A percentile compares a stretch with the other conserved stretches of the same genome.
Evolutionary conservation across 768 basidiomycete species (phyloP).

Genomic region (Pisolithus tinctorius): DNA sequence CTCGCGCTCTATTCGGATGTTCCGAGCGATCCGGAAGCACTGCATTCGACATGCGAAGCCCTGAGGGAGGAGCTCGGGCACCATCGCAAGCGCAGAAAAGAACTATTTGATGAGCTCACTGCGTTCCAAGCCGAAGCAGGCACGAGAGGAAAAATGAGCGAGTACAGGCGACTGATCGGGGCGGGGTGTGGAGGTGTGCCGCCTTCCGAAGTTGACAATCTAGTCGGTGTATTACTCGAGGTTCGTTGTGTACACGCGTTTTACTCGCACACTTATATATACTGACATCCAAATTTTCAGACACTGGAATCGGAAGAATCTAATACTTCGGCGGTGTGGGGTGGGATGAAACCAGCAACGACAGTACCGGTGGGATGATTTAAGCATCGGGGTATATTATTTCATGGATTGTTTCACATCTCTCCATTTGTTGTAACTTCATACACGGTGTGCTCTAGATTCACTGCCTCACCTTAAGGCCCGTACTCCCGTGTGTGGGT

Average conservation of each 20-base stretch:
- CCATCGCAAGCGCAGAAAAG: slow-evolving; percentile 61
- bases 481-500: neutral
- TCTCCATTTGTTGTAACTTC: slow-evolving; percentile 7
- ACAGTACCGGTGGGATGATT: slow-evolving; percentile 16
- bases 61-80: slow-evolving; percentile 60
- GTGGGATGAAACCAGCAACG: slow-evolving; percentile 20
- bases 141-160: slow-evolving; percentile 80
- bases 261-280: neutral
- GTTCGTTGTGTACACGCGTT: slow-evolving; percentile 31
- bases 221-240: slow-evolving; percentile 81
- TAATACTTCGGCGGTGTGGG: slow-evolving; percentile 44
- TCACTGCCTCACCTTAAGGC: neutral
- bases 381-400: neutral
- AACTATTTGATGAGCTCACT: slow-evolving; percentile 69
- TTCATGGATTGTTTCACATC: neutral
- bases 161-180: slow-evolving; percentile 84
- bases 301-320: slow-evolving; percentile 81
- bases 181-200: slow-evolving; percentile 86
- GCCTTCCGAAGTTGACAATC: slow-evolving; percentile 81
- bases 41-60: slow-evolving; percentile 49
- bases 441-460: neutral
- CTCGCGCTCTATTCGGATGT: slow-evolving; percentile 48
- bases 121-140: slow-evolving; percentile 85
- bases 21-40: slow-evolving; percentile 49
- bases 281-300: slow-evolving; percentile 30